Base-by-base conservation (phyloP, 495 filamentous ascomycete genomes). In the Astrocystis sublimbata region DNA sequence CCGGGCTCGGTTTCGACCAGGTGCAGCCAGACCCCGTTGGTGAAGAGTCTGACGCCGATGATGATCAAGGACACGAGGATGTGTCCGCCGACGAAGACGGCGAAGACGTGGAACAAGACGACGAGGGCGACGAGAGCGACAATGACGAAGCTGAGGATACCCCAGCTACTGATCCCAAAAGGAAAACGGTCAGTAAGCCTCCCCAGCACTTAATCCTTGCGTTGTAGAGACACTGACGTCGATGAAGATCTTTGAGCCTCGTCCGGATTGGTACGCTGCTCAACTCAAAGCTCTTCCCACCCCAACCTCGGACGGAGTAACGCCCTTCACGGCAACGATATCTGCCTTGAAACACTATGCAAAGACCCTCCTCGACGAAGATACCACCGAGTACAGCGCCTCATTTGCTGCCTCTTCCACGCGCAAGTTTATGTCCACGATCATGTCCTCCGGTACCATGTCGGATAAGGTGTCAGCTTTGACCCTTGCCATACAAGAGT, bases 381-480 rank as follows among this genome's bases (percentile, higher is more conserved):
- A 98, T 58, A 72, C 76, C 83, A 82, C 73, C 75, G 83, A 43
- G 63, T 88, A 75, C 89, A 92, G 71, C 57, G 73, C 78, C 9
- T 70, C 61, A 24, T 62, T 71, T 30, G 80, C 81, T 1, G 77
- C 84, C 23, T 89, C 90, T 42, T 97, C 94, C 1, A 90, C 92
- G 9, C 88, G 93, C 70, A 94, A 89, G 74, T 98, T 98, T 79
- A 86, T 97, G 78, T 89, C 90, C 2, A 96, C 92, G 5, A 96
- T 98, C 72, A 97, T 98, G 94, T 78, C 92, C 15, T 92, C 92
- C 1, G 94, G 94, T 77, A 98, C 96, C 7, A 82, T 97, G 54
- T 94, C 92, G 35, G 94, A 98, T 76, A 98, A 97, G 73, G 90
- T 97, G 30, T 97, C 96, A 3, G 94, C 94, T 6, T 76, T 97